phyloP scores from a whole-genome alignment of 306 rosid genomes.

The Pyrus bretschneideri region DNA sequence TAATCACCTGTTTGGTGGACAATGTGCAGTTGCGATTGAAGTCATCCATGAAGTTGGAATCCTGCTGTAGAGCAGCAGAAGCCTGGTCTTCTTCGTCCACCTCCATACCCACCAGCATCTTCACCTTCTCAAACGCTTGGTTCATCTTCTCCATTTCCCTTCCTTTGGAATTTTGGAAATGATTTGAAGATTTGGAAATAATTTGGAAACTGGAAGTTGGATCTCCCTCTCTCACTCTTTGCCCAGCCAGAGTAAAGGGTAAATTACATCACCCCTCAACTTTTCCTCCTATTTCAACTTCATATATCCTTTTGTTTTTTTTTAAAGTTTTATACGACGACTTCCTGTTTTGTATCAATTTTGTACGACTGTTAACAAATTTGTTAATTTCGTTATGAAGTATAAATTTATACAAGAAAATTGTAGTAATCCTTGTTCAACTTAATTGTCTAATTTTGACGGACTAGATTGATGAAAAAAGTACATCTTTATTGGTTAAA shows the following conservation, averaged over 20 bases:
- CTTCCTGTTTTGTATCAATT: too few species aligned
- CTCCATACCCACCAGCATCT: conserved; percentile 82
- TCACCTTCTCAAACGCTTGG: conserved; percentile 68
- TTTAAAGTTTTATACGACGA: too few species aligned
- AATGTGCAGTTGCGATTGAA: conserved; percentile 80
- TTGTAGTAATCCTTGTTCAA: too few species aligned
- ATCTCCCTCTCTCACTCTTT: neutral
- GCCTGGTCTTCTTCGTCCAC: conserved; percentile 34
- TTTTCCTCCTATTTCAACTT: too few species aligned
- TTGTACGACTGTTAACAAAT: too few species aligned
- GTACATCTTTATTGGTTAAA: too few species aligned
- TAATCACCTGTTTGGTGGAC: conserved; percentile 68
- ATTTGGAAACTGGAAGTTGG: neutral
- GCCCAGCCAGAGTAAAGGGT: too few species aligned
- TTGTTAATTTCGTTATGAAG: too few species aligned
- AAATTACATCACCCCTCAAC: too few species aligned
- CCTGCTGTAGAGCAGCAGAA: conserved; percentile 26
- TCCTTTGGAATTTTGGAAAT: neutral
- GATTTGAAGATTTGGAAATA: neutral
- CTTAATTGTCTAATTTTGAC: too few species aligned
- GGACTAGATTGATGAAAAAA: rapidly evolving
- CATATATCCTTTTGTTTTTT: too few species aligned
- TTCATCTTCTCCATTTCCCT: conserved; percentile 69
- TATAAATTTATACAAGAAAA: too few species aligned
- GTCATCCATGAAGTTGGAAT: conserved; percentile 54